These are phyloP conservation scores for Zygosaccharomyces sapae DNA, from an alignment of 1,139 yeast genomes.

Conservation along the genomic window DNA sequence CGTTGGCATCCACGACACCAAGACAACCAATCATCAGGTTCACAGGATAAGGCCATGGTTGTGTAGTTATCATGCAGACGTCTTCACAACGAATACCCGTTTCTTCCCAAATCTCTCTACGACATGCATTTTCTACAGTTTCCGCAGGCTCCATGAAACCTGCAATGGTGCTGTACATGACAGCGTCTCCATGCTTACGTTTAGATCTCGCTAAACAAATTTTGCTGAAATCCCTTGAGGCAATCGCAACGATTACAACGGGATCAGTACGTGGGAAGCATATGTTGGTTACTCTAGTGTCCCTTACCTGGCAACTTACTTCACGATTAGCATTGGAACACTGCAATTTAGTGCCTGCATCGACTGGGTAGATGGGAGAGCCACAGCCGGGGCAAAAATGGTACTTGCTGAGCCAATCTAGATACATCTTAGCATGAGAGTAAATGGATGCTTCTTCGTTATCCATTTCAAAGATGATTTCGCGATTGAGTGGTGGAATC, in stretches of 20 bases:
- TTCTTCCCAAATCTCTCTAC: conserved; percentile 92
- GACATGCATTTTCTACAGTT: conserved; percentile 81
- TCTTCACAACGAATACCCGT: conserved; percentile 69
- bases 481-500: conserved; percentile 15
- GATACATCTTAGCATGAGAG: conserved; percentile 77
- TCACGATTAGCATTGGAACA: conserved; percentile 46
- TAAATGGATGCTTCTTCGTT: conserved; percentile 59
- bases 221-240: conserved; percentile 56
- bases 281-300: conserved; percentile 47
- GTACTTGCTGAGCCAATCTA: conserved; percentile 80
- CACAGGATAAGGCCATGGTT: conserved; percentile 97
- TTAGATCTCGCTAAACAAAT: conserved; percentile 68
- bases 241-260: conserved; percentile 75
- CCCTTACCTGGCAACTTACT: conserved; percentile 51
- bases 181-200: conserved; percentile 46
- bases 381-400: conserved; percentile 91
- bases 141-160: conserved; percentile 97
- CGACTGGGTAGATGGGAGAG: conserved; percentile 56
- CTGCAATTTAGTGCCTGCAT: conserved; percentile 75
- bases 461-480: conserved; percentile 28
- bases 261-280: conserved; percentile 92
- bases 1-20: conserved; percentile 65
- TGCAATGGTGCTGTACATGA: conserved; percentile 79
- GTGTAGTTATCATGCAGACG: conserved; percentile 63
- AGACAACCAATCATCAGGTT: conserved; percentile 91